phyloP scores from a whole-genome alignment of 768 basidiomycete species.

The Hygrophorus pudorinus region DNA sequence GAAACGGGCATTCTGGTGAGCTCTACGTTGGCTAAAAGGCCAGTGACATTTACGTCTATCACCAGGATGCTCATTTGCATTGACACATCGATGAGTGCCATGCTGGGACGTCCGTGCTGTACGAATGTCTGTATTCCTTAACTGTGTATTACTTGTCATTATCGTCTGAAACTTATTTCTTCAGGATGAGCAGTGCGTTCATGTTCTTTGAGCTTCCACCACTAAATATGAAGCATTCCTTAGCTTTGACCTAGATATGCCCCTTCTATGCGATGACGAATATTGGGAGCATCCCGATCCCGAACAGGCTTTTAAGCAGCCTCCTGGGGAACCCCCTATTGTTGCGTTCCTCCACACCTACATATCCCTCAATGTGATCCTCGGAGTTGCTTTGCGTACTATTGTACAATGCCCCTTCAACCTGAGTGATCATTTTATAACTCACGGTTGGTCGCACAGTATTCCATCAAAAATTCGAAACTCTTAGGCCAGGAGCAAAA shows the following conservation, averaged over 20 bases:
- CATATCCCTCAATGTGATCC: slow-evolving; percentile 49
- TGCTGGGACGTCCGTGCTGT: slow-evolving; percentile 57
- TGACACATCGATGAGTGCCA: slow-evolving; percentile 37
- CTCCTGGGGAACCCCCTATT: slow-evolving; percentile 41
- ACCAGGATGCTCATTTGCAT: slow-evolving; percentile 39
- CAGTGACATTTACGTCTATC: neutral
- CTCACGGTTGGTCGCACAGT: slow-evolving; percentile 31
- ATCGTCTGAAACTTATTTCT: slow-evolving; percentile 14
- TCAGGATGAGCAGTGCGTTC: slow-evolving; percentile 59
- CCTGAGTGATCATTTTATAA: neutral
- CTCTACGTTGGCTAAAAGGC: neutral
- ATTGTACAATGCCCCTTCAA: slow-evolving; percentile 32
- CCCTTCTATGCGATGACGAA: slow-evolving; percentile 55
- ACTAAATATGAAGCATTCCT: neutral
- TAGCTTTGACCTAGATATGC: slow-evolving; percentile 66
- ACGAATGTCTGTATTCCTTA: slow-evolving; percentile 1
- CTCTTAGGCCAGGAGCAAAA: slow-evolving; percentile 42
- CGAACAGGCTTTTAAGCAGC: slow-evolving; percentile 53
- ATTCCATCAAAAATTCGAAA: slow-evolving; percentile 59
- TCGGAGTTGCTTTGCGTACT: slow-evolving; percentile 47
- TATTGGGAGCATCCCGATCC: slow-evolving; percentile 61
- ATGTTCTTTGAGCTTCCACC: neutral
- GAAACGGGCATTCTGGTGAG: slow-evolving; percentile 60
- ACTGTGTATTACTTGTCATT: too few species aligned
- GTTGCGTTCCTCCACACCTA: slow-evolving; percentile 48